A percentile compares a stretch with the other conserved stretches of the same genome.
Conservation (phyloP, 2,329 filamentous ascomycete genomes). For the Ceratocystis eucalypticola region DNA sequence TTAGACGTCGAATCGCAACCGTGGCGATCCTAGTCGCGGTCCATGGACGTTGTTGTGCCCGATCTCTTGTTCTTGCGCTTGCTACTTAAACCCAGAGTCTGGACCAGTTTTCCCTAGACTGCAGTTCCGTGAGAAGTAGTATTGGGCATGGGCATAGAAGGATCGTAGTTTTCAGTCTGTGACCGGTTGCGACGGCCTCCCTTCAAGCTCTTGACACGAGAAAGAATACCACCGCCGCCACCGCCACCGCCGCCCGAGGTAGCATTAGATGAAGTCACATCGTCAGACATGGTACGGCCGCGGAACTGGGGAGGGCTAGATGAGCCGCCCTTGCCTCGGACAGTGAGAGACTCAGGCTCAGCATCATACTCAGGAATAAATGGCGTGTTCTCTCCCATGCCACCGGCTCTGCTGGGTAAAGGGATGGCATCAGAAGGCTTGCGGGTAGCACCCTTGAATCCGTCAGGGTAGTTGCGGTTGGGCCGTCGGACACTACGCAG, state of each 20-base stretch:
- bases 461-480: constrained; percentile 28
- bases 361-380: constrained; percentile 46
- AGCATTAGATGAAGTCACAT: constrained; percentile 7
- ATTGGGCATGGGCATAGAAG: constrained; percentile 17
- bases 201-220: constrained; percentile 71
- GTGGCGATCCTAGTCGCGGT: constrained; percentile 7
- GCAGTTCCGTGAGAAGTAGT: constrained; percentile 28
- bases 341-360: constrained; percentile 38
- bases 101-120: constrained; percentile 26
- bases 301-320: constrained; percentile 14
- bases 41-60: not conserved
- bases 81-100: constrained; percentile 17
- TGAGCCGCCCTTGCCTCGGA: constrained; percentile 28
- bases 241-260: constrained; percentile 32
- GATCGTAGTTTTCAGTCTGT: constrained; percentile 16
- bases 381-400: constrained; percentile 15
- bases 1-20: constrained; percentile 9
- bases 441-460: constrained; percentile 26
- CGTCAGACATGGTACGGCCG: constrained; percentile 15
- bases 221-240: constrained; percentile 50
- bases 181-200: constrained; percentile 38
- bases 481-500: constrained; percentile 67
- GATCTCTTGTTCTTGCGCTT: constrained; percentile 14
- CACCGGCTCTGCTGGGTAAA: constrained; percentile 16
- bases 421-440: constrained; percentile 30